Conservation (phyloP, 805 yeast species). For the Kazachstania viticola region DNA sequence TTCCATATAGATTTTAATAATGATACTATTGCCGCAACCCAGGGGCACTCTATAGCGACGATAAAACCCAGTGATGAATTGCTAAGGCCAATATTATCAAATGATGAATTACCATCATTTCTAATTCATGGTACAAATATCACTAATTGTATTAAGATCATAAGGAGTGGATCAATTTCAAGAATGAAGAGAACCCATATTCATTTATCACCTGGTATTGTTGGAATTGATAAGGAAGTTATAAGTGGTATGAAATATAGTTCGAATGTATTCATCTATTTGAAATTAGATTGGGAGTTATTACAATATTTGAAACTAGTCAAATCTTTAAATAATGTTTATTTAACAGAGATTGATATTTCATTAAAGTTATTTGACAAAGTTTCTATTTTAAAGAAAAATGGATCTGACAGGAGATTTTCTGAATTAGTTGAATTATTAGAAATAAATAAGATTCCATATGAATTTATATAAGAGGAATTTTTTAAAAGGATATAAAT, state of each 20-base stretch:
- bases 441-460: conserved; percentile 5
- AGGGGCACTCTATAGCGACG: conserved; percentile 77
- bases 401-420: conserved; percentile 1
- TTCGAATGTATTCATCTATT: conserved; percentile 44
- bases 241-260: conserved; percentile 66
- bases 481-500: no score
- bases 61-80: conserved; percentile 33
- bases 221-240: conserved; percentile 33
- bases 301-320: conserved; percentile 32
- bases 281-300: conserved; percentile 43
- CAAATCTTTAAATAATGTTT: conserved; percentile 63
- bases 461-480: conserved; percentile 3
- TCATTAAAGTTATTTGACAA: conserved; percentile 16
- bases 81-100: conserved; percentile 27
- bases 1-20: conserved; percentile 35
- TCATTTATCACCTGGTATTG: conserved; percentile 62
- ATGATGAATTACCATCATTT: conserved; percentile 34
- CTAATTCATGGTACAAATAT: conserved; percentile 75
- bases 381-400: conserved; percentile 8
- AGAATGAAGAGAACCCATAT: conserved; percentile 74
- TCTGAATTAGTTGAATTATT: conserved; percentile 2
- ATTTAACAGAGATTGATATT: conserved; percentile 50
- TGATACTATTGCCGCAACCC: conserved; percentile 68
- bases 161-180: conserved; percentile 44
- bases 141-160: conserved; percentile 36